These are phyloP conservation scores for Septoria petroselini DNA, from an alignment of 2,329 filamentous ascomycete genomes.

Conservation along the genomic window DNA sequence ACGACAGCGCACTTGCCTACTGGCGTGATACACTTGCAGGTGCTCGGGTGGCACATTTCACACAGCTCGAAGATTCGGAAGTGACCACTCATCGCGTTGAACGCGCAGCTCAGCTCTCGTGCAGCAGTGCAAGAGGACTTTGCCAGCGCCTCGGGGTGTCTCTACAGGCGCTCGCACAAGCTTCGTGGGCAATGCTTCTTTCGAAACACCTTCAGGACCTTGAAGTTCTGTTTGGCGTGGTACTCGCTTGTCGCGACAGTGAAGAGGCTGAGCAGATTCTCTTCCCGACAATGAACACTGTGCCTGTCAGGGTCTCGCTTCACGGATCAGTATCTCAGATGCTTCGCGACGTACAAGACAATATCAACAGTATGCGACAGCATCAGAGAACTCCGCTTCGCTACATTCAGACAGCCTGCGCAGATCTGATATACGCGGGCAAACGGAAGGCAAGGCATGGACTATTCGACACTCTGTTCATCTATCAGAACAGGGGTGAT, in stretches of 20 bases:
- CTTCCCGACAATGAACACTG: slow-evolving; percentile 92
- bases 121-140: slow-evolving; percentile 52
- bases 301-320: slow-evolving; percentile 68
- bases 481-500: slow-evolving; percentile 58
- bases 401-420: slow-evolving; percentile 56
- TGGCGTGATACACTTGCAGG: slow-evolving; percentile 68
- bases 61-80: slow-evolving; percentile 23
- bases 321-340: slow-evolving; percentile 65
- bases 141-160: slow-evolving; percentile 68
- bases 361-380: slow-evolving; percentile 62
- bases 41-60: slow-evolving; percentile 44
- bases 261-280: slow-evolving; percentile 64
- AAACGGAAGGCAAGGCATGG: slow-evolving; percentile 35
- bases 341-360: slow-evolving; percentile 70
- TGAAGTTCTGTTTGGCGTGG: slow-evolving; percentile 77
- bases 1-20: slow-evolving; percentile 55
- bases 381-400: slow-evolving; percentile 76
- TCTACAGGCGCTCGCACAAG: slow-evolving; percentile 71
- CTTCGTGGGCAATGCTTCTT: slow-evolving; percentile 70
- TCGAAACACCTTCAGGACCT: slow-evolving; percentile 61
- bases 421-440: slow-evolving; percentile 9
- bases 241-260: slow-evolving; percentile 79
- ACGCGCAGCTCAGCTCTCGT: slow-evolving; percentile 43
- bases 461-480: slow-evolving; percentile 65
- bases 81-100: slow-evolving; percentile 46